A percentile compares a stretch with the other conserved stretches of the same genome.
These are phyloP conservation scores for Brassica incana DNA, from an alignment of 345 rosid species.

Conservation along the genomic window DNA sequence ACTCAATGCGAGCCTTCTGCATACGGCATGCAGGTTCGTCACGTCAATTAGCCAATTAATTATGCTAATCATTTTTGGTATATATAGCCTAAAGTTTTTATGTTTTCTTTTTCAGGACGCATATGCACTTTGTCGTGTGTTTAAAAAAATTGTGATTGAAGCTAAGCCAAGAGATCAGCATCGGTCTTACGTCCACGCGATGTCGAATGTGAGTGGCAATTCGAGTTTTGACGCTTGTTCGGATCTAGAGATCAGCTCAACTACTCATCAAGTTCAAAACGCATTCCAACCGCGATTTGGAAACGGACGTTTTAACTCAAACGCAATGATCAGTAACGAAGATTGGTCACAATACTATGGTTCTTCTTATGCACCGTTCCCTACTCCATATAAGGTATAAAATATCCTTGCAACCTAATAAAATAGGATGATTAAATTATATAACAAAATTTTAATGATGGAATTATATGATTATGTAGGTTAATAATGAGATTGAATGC, in stretches of 20 bases:
- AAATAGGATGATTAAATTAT: background rate
- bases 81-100: background rate
- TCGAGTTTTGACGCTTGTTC: slow-evolving; percentile 40
- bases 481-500: background rate
- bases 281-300: slow-evolving; percentile 31
- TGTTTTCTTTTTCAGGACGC: slow-evolving; percentile 27
- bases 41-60: too few relatives aligned
- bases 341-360: slow-evolving; percentile 35
- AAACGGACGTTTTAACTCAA: slow-evolving; percentile 29
- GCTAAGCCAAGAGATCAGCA: slow-evolving; percentile 41
- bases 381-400: slow-evolving; percentile 32
- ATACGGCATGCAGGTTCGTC: slow-evolving; percentile 38
- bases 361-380: slow-evolving; percentile 29
- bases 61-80: too few relatives aligned
- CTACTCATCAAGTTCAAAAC: slow-evolving; percentile 35
- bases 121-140: slow-evolving; percentile 45
- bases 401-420: background rate
- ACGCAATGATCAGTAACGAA: slow-evolving; percentile 22
- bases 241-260: slow-evolving; percentile 39
- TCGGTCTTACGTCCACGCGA: slow-evolving; percentile 32
- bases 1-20: slow-evolving; percentile 38
- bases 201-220: slow-evolving; percentile 32
- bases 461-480: background rate
- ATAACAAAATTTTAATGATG: background rate
- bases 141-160: slow-evolving; percentile 38